Evolutionary conservation across 2,329 filamentous ascomycete genomes (phyloP), one percentile per base, ranked within the genome.

Genomic region (Lachnellula suecica): DNA sequence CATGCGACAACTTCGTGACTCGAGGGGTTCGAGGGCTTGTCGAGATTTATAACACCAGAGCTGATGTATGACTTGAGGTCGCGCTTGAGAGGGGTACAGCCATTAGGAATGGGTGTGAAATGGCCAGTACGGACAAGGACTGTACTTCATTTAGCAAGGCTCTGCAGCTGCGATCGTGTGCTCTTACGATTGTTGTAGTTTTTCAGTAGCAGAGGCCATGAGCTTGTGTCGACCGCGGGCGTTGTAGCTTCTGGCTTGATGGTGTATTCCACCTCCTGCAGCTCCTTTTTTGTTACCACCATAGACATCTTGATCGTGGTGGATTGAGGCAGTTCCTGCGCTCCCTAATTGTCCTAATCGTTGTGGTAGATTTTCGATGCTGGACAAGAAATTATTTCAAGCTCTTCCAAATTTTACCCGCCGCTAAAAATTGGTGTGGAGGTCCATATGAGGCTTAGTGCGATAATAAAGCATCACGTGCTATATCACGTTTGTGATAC

Each of bases 1-100:
- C 94, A 99, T 62, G 94, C 93, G 69, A 99, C 94, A 62, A 99
- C 94, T 80, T 99, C 94, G 82, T 99, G 94, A 68, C 88, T 94
- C 63, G 92, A 97, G 49, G 93, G 93, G 79, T 99, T 99, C 48
- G 92, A 95, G 52, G 93, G 94, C 79, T 96, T 96, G 78, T 95
- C 90, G 64, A 97, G 86, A 78, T 99, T 99, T 76, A 99, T 97
- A 54, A 99, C 93, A 76, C 94, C 94, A 59, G 91, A 96, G 72
- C 89, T 93, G 71, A 99, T 86, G 78, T 97, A 99, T 60, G 89
- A 91, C 81, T 97, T 97, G 69, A 99, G 82, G 72, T 97, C 93
- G 73, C 94, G 89, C 75, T 91, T 92, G 70, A 95, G 78, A 51
- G 94, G 94, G 59, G 89, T 85, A 77, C 89, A 95, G 69, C 94